phyloP scores from a whole-genome alignment of 495 filamentous ascomycete genomes.

The Neurospora sp. region DNA sequence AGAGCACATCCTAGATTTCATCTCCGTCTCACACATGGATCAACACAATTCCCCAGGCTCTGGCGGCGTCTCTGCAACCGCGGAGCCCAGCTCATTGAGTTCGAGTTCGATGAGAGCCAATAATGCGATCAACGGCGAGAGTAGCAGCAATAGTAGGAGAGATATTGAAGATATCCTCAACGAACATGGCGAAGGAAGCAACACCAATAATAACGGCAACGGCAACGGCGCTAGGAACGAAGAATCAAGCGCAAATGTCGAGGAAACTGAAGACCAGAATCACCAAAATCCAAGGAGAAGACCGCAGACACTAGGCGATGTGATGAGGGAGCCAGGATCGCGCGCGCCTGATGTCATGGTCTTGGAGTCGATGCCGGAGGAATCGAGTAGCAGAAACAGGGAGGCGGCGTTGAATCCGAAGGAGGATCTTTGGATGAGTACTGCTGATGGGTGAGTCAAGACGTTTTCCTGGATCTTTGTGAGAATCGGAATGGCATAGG shows the following conservation, averaged over 20 bases:
- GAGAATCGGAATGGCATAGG: background rate
- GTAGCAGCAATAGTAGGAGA: background rate
- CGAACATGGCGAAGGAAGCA: background rate
- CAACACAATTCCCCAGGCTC: background rate
- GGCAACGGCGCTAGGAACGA: background rate
- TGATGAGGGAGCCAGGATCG: conserved; percentile 30
- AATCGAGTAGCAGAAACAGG: background rate
- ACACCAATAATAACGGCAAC: conserved; percentile 1
- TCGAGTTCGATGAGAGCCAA: background rate
- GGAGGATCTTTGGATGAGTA: conserved; percentile 36
- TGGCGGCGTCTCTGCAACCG: background rate
- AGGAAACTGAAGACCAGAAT: background rate
- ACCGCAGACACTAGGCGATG: conserved; percentile 27
- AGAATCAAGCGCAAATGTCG: background rate
- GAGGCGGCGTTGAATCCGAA: conserved; percentile 26
- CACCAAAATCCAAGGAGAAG: background rate
- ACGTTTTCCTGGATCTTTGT: background rate
- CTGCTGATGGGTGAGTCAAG: conserved; percentile 34
- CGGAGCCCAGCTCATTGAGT: background rate
- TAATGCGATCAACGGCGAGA: background rate
- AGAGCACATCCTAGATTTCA: background rate
- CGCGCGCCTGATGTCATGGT: conserved; percentile 29
- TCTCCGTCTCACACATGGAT: background rate
- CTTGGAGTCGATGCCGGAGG: conserved; percentile 19
- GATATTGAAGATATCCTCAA: background rate